Conservation (phyloP, 192 early-diverging fungal genomes). For the Chytriomyces sp. region DNA sequence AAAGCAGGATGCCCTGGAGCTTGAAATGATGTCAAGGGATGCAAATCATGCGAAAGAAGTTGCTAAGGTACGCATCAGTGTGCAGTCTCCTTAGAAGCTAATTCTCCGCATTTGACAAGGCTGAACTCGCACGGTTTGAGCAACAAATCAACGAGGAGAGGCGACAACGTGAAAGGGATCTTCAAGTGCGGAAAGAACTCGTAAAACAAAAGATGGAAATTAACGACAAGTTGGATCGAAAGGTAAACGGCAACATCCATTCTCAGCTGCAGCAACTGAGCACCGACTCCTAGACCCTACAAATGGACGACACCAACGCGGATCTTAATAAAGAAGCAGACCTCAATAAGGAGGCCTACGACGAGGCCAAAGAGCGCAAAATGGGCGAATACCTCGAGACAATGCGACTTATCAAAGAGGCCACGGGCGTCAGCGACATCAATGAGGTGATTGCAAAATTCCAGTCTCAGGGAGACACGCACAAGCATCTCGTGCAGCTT, state of each 20-base stretch:
- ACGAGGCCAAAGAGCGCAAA: constrained; percentile 57
- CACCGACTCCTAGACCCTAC: constrained; percentile 36
- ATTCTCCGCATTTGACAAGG: constrained; percentile 30
- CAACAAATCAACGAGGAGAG: constrained; percentile 65
- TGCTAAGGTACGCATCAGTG: constrained; percentile 43
- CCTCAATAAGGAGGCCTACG: constrained; percentile 51
- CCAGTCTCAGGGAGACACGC: constrained; percentile 62
- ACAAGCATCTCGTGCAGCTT: constrained; percentile 53
- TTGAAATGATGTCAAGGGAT: constrained; percentile 64
- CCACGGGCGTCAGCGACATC: constrained; percentile 61
- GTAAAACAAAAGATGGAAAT: constrained; percentile 65
- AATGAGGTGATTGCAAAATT: constrained; percentile 65
- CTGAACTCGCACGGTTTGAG: constrained; percentile 59
- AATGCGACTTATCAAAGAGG: constrained; percentile 66
- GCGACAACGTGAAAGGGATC: constrained; percentile 60
- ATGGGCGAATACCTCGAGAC: constrained; percentile 62
- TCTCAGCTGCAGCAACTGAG: not conserved
- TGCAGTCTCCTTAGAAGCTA: too few relatives aligned
- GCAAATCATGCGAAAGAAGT: constrained; percentile 67
- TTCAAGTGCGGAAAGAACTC: constrained; percentile 53
- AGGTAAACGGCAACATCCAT: constrained; percentile 33
- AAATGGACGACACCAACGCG: constrained; percentile 48
- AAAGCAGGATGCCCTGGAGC: constrained; percentile 57
- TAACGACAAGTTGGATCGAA: constrained; percentile 56
- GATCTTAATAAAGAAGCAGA: constrained; percentile 33